Evolutionary conservation across 441 rosid genomes (phyloP).

Genomic region (Gossypium schwendimanii): DNA sequence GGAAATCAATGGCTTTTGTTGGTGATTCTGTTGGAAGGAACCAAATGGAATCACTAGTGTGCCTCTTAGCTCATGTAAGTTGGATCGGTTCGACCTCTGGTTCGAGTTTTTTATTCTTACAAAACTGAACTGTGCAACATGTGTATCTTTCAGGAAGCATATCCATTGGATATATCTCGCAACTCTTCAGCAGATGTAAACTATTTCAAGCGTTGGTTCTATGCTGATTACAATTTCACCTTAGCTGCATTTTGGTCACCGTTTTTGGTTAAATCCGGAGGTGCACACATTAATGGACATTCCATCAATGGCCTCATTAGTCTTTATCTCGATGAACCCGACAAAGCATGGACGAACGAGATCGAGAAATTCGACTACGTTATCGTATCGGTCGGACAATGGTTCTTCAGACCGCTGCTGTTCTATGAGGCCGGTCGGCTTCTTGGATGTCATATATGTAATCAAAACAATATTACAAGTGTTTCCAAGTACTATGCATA

Average conservation of each 20-base stretch:
- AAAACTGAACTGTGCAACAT: not conserved
- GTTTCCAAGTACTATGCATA: constrained; percentile 46
- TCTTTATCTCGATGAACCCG: constrained; percentile 60
- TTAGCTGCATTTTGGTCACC: constrained; percentile 66
- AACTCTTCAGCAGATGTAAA: constrained; percentile 25
- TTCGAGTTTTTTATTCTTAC: too few species aligned
- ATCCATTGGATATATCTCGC: constrained; percentile 44
- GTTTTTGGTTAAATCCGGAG: constrained; percentile 52
- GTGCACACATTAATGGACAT: constrained; percentile 43
- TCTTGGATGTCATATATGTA: constrained; percentile 55
- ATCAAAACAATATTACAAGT: constrained; percentile 31
- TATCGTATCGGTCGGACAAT: constrained; percentile 65
- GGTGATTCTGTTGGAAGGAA: constrained; percentile 82
- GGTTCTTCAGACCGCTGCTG: constrained; percentile 64
- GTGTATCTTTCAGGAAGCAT: constrained; percentile 38
- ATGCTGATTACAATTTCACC: constrained; percentile 50
- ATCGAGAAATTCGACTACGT: constrained; percentile 48
- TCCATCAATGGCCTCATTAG: constrained; percentile 34
- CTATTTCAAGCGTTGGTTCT: constrained; percentile 50
- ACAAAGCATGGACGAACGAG: constrained; percentile 46
- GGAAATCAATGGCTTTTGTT: constrained; percentile 65
- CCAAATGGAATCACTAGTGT: constrained; percentile 70
- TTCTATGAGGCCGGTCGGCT: constrained; percentile 38
- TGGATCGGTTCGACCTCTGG: not conserved
- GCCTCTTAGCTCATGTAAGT: constrained; percentile 64